Conservation (phyloP, 1,284 basidiomycete species). For the Ceratobasidium sp. region DNA sequence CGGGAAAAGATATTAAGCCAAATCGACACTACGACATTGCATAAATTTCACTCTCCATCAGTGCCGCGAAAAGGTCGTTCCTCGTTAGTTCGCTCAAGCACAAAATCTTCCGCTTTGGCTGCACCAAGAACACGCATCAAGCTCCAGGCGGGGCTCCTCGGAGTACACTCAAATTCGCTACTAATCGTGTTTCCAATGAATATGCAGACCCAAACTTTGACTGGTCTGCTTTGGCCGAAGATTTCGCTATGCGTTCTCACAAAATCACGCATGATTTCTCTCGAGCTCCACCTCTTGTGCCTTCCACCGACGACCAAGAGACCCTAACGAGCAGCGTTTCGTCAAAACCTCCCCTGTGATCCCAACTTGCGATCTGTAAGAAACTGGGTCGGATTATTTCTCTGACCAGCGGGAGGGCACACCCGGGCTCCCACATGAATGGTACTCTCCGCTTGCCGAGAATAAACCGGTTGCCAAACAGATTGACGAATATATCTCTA, state of each 20-base stretch:
- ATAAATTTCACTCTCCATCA: not conserved
- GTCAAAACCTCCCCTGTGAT: not conserved
- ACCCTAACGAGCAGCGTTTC: not conserved
- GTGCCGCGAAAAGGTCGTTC: not conserved
- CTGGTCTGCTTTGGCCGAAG: not conserved
- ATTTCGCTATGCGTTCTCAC: not conserved
- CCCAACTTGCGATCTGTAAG: not conserved
- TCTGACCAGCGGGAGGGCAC: not conserved
- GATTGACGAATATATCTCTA: not conserved
- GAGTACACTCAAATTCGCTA: conserved; percentile 14
- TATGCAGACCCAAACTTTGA: not conserved
- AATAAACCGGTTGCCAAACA: not conserved
- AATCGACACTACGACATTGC: no score
- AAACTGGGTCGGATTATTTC: not conserved
- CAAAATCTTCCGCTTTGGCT: not conserved
- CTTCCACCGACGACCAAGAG: not conserved
- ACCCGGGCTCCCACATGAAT: not conserved
- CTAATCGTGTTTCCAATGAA: not conserved
- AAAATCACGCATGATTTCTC: not conserved
- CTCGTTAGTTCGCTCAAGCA: not conserved
- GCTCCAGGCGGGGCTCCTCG: not conserved
- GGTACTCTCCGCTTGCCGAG: not conserved
- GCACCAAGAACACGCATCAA: not conserved
- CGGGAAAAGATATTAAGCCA: not conserved
- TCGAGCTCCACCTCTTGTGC: not conserved